Percentiles rank a stretch among this genome's conserved stretches.
phyloP scores from a whole-genome alignment of 1,284 basidiomycete species.

The Coniferiporia weirii region DNA sequence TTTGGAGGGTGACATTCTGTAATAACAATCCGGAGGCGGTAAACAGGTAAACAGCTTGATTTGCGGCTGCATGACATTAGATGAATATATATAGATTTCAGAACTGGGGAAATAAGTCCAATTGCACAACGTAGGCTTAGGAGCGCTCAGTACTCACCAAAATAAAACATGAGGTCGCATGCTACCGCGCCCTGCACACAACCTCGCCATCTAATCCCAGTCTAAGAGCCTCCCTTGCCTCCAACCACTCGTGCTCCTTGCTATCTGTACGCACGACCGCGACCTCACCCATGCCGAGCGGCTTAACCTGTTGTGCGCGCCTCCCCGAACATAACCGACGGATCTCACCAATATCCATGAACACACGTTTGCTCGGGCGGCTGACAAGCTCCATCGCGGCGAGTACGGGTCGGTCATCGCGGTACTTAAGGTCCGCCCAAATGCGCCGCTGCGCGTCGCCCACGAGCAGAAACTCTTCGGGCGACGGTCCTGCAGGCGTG shows the following conservation, averaged over 20 bases:
- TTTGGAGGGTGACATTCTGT: neutral
- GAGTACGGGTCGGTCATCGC: constrained; percentile 79
- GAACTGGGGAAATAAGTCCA: neutral
- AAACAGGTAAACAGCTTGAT: neutral
- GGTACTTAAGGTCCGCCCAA: constrained; percentile 89
- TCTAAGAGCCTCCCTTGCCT: constrained; percentile 66
- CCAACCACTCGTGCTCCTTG: constrained; percentile 66
- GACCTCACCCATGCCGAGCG: constrained; percentile 81
- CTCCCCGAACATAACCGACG: constrained; percentile 68
- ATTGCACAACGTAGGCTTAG: neutral
- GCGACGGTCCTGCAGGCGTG: constrained; percentile 61
- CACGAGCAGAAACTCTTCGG: constrained; percentile 51
- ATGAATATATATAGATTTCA: neutral
- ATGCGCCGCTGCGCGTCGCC: constrained; percentile 63
- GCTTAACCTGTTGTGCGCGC: constrained; percentile 65
- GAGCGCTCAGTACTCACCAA: neutral
- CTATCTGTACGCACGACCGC: constrained; percentile 71
- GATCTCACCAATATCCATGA: constrained; percentile 70
- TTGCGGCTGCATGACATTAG: neutral
- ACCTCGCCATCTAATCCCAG: constrained; percentile 66
- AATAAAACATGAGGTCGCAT: neutral
- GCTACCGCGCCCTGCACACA: constrained; percentile 62
- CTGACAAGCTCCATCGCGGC: constrained; percentile 68
- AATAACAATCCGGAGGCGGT: too few species aligned
- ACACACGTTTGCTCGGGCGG: constrained; percentile 69